Base-by-base conservation (phyloP, 805 yeast species). In the Monosporozyma siamensis region DNA sequence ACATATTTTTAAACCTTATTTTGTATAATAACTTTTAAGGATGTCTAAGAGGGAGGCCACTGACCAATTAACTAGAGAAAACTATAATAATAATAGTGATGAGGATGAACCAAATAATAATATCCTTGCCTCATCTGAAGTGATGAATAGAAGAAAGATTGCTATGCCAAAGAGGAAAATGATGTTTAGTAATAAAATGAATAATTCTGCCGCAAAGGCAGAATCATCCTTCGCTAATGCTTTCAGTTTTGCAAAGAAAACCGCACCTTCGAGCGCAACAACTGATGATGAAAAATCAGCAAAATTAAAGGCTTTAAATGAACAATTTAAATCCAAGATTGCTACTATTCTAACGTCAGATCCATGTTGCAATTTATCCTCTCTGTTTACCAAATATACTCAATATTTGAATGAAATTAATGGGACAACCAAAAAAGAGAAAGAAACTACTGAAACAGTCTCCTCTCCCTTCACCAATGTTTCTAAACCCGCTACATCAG, bases 41-140 rank as follows among this genome's bases (percentile, higher is more conserved):
- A 78, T 77, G 84, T 71, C 80, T 2, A 86, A 86, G 60, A 72
- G 95, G 63, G 65, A 71, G 43, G 87, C 88, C 17, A 74, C 69
- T 40, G 61, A 68, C 17, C 95, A 86, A 60, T 66, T 85, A 39
- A 72, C 78, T 14, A 72, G 73, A 48, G 86, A 79, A 43, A 65
- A 61, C 23, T 54, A 55, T 4, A 57, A 53, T 10, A 50, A 51
- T 27, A 63, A 58, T 4, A 58, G 57, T 6, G 66, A 63, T 29
- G 66, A 68, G 30, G 71, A 67, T 14, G 74, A 67, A 4, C 68
- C 64, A 7, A 68, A 45, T n/a, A 26, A 62, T 37, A 48, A 56
- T 29, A 87, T 90, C 0, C 56, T 48, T 38, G 92, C 95, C 0
- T 69, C 83, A 1, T 68, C 74, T 3, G 77, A 70, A 4, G 78